A percentile compares a stretch with the other conserved stretches of the same genome.
Evolutionary conservation across 345 rosid species (phyloP).

Genomic region (Lagerstroemia speciosa): DNA sequence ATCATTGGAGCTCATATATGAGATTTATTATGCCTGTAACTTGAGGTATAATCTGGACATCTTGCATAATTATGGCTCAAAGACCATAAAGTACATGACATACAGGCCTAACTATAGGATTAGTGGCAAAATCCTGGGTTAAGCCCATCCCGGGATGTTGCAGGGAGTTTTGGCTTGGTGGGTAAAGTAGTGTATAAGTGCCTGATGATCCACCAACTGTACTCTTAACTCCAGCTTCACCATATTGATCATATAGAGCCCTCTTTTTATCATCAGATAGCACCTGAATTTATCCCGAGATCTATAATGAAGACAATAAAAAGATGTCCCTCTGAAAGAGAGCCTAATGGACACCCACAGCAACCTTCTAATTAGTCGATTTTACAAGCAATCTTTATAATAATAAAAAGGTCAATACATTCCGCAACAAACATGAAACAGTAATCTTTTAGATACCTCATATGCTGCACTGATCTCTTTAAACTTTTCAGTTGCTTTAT

Average conservation of each 20-base stretch:
- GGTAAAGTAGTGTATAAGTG: conserved; percentile 74
- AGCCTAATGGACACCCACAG: neutral
- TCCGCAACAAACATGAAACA: neutral
- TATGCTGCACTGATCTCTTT: conserved; percentile 97
- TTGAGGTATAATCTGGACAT: too few relatives aligned
- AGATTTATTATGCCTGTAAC: too few relatives aligned
- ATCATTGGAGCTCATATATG: too few relatives aligned
- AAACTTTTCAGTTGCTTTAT: conserved; percentile 95
- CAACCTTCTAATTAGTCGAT: neutral
- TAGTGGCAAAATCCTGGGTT: too few relatives aligned
- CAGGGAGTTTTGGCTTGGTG: too few relatives aligned
- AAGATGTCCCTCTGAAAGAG: neutral
- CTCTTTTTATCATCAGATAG: conserved; percentile 93
- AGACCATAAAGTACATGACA: too few relatives aligned
- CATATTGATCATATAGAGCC: conserved; percentile 88
- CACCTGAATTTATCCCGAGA: conserved; percentile 40
- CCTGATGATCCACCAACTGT: conserved; percentile 67
- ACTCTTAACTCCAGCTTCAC: conserved; percentile 97
- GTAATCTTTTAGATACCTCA: conserved; percentile 48
- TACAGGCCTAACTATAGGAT: too few relatives aligned
- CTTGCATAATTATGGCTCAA: too few relatives aligned
- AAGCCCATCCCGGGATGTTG: too few relatives aligned
- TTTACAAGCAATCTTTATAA: neutral
- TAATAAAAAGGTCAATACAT: neutral
- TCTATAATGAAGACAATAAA: conserved; percentile 40